Base-by-base conservation (phyloP, 805 yeast species). In the Saccharomyces paradoxus region DNA sequence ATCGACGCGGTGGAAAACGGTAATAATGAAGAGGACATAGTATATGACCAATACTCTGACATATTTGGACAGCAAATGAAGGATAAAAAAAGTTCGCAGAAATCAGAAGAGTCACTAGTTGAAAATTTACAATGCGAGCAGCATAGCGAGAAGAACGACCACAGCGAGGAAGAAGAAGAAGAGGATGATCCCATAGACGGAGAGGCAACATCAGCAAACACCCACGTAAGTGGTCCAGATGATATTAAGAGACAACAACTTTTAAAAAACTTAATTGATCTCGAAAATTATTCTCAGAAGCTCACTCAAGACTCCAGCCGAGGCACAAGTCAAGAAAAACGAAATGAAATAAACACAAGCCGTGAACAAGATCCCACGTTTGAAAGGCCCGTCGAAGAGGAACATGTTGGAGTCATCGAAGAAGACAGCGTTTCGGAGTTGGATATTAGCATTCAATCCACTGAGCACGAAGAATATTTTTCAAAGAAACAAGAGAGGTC, bases 351-450 rank as follows among this genome's bases (percentile, higher is more conserved):
- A 22, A 8, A 46, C 24, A 41, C 13, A 31, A 29, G 37, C 10
- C 17, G 30, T 7, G 10, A 29, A 6, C 17, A 41, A 24, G 46
- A 29, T 21, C 17, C 6, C 17, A 10, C 14, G 6, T 24, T 22
- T 14, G 50, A 50, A 41, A 41, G 37, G 22, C 29, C 12, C 12
- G 41, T 14, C n/a, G 31, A 27, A n/a, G 7, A 17, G 7, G 13
- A 44, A 10, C 13, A 46, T 6, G 44, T 44, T 4, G 51, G 53
- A 17, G 17, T 48, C 8, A 52, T 55, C 13, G 31, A 52, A 30
- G 48, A 49, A 17, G 55, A 55, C 49, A 46, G 28, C 13, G 47
- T 46, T 4, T 31, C 51, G 21, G 53, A 53, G 49, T 29, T 55
- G 29, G 41, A 29, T 46, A 12, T 50, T 7, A 26, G 46, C 24